Conservation (phyloP, 306 rosid species). For the Adenanthera pavonina region DNA sequence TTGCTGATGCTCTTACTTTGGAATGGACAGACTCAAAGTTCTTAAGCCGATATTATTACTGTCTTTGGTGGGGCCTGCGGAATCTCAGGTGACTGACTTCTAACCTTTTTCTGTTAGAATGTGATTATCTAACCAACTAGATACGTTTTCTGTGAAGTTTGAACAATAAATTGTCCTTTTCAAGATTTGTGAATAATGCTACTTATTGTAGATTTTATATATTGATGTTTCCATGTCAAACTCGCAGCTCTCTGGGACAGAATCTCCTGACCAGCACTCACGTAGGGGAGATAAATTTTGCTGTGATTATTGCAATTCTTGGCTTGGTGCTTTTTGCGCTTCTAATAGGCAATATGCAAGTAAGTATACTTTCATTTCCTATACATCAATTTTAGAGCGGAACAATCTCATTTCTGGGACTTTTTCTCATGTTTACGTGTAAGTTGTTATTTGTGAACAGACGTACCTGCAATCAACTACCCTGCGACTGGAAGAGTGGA, state of each 20-base stretch:
- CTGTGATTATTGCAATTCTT: conserved; percentile 58
- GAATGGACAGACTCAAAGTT: conserved; percentile 42
- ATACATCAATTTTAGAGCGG: background rate
- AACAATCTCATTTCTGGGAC: background rate
- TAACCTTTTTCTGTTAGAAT: background rate
- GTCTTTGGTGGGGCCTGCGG: conserved; percentile 62
- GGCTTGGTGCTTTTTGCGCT: conserved; percentile 65
- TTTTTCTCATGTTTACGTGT: background rate
- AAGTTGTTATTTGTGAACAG: conserved; percentile 36
- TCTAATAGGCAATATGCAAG: conserved; percentile 70
- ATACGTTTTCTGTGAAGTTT: too few species aligned
- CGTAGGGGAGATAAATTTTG: conserved; percentile 61
- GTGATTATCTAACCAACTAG: conserved; percentile 31
- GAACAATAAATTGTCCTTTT: too few species aligned
- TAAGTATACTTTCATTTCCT: conserved; percentile 32
- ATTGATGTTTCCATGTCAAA: background rate
- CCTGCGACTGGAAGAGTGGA: conserved; percentile 57
- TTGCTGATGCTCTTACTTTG: conserved; percentile 49
- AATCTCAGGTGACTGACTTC: conserved; percentile 48
- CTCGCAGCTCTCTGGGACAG: conserved; percentile 63
- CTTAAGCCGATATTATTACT: conserved; percentile 57
- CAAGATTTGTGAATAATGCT: too few species aligned
- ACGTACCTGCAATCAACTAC: conserved; percentile 62
- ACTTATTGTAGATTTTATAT: too few species aligned
- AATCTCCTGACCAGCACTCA: conserved; percentile 58